Evolutionary conservation across 1,139 yeast genomes (phyloP).

Genomic region (Taiozyma sp.): DNA sequence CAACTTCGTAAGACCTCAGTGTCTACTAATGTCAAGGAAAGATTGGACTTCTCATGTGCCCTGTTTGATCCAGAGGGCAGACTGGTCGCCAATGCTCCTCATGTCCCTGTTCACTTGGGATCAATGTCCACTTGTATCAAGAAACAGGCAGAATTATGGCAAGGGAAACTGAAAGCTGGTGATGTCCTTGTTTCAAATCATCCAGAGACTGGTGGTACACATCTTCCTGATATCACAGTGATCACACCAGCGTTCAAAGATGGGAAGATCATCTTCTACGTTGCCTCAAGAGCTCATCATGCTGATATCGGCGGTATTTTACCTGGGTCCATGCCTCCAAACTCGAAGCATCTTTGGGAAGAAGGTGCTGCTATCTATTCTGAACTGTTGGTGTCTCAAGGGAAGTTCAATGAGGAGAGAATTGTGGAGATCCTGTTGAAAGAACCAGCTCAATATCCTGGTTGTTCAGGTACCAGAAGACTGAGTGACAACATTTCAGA

Average conservation of each 20-base stretch:
- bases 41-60: slow-evolving; percentile 84
- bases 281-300: slow-evolving; percentile 49
- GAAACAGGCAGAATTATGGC: slow-evolving; percentile 62
- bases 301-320: slow-evolving; percentile 47
- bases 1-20: slow-evolving; percentile 77
- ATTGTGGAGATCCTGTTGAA: slow-evolving; percentile 32
- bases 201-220: slow-evolving; percentile 80
- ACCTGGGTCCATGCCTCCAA: slow-evolving; percentile 47
- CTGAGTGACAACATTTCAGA: slow-evolving; percentile 44
- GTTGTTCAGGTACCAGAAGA: slow-evolving; percentile 44
- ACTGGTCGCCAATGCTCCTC: slow-evolving; percentile 83
- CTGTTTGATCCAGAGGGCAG: slow-evolving; percentile 72
- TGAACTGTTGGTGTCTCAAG: slow-evolving; percentile 35
- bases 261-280: slow-evolving; percentile 35
- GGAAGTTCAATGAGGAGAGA: slow-evolving; percentile 37
- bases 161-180: slow-evolving; percentile 54
- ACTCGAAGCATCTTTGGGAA: slow-evolving; percentile 40
- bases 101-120: slow-evolving; percentile 83
- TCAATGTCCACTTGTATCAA: slow-evolving; percentile 85
- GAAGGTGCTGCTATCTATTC: slow-evolving; percentile 46
- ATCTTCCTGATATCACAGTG: slow-evolving; percentile 74
- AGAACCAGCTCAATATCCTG: slow-evolving; percentile 39
- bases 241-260: slow-evolving; percentile 52
- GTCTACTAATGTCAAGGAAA: slow-evolving; percentile 81
- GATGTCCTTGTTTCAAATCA: slow-evolving; percentile 78